phyloP scores from a whole-genome alignment of 2,329 filamentous ascomycete species.

The Aspergillus glaucus region DNA sequence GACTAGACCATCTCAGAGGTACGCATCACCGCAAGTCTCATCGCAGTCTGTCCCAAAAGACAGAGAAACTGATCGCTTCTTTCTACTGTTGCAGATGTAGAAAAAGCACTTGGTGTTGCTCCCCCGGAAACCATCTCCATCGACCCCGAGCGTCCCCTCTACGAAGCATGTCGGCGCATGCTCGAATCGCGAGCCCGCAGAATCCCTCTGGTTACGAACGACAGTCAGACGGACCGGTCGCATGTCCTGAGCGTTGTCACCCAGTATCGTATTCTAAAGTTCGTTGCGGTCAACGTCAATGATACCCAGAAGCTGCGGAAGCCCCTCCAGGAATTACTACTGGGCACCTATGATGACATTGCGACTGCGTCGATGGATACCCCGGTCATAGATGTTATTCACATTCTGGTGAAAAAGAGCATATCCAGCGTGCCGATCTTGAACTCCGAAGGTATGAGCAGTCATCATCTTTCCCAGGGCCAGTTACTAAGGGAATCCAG shows the following conservation, averaged over 20 bases:
- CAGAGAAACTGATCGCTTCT: not conserved
- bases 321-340: constrained; percentile 71
- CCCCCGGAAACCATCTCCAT: constrained; percentile 96
- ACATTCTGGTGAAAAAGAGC: constrained; percentile 83
- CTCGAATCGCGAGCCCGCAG: constrained; percentile 85
- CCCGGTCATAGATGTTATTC: constrained; percentile 88
- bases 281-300: constrained; percentile 90
- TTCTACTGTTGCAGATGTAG: constrained; percentile 62
- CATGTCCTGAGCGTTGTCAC: constrained; percentile 96
- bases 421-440: constrained; percentile 94
- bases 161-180: constrained; percentile 93
- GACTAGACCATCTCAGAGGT: constrained; percentile 87
- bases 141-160: constrained; percentile 80
- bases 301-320: constrained; percentile 87
- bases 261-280: constrained; percentile 97
- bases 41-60: constrained; percentile 1
- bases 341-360: constrained; percentile 78
- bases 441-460: constrained; percentile 58
- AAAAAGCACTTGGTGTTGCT: constrained; percentile 83
- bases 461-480: not conserved
- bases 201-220: constrained; percentile 87
- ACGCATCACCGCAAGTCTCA: constrained; percentile 22
- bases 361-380: constrained; percentile 82
- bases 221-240: constrained; percentile 86
- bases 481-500: constrained; percentile 27